These are phyloP conservation scores for Coemansia sp. DNA, from an alignment of 192 early-diverging fungal species.

Conservation along the genomic window DNA sequence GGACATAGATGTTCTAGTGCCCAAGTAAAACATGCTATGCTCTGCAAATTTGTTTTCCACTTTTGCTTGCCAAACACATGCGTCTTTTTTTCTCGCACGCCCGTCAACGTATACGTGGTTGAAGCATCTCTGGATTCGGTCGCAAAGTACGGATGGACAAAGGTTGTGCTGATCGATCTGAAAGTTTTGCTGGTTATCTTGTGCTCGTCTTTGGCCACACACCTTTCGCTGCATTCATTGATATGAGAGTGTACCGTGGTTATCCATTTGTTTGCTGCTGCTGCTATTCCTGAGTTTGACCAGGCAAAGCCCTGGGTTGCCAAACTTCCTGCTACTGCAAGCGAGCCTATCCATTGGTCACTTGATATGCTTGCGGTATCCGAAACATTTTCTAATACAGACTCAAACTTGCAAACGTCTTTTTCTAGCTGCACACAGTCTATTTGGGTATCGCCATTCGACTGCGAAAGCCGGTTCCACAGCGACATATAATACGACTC, in stretches of 20 bases:
- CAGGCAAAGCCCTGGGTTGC: conserved; percentile 20
- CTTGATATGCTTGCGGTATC: background rate
- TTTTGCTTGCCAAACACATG: background rate
- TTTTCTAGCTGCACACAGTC: background rate
- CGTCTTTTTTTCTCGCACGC: background rate
- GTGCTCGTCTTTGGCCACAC: background rate
- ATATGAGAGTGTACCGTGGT: conserved; percentile 8
- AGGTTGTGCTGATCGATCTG: conserved; percentile 5
- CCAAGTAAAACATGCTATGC: conserved; percentile 37
- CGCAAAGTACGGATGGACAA: conserved; percentile 38
- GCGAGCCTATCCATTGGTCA: conserved; percentile 11
- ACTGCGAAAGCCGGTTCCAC: conserved; percentile 20
- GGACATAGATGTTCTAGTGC: conserved; percentile 14
- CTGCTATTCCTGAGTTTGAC: conserved; percentile 1
- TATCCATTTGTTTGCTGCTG: conserved; percentile 17
- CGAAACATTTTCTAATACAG: background rate
- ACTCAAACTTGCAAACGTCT: background rate
- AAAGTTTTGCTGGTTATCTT: conserved; percentile 8
- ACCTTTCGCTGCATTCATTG: background rate
- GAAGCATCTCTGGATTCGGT: background rate
- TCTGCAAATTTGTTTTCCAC: conserved; percentile 30
- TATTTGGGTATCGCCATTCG: background rate
- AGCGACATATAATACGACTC: conserved; percentile 20
- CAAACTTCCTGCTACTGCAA: conserved; percentile 33
- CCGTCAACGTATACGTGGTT: conserved; percentile 13